These are phyloP conservation scores for Bryopsis sp. DNA, from an alignment of 139 green algal genomes.

Conservation along the genomic window DNA sequence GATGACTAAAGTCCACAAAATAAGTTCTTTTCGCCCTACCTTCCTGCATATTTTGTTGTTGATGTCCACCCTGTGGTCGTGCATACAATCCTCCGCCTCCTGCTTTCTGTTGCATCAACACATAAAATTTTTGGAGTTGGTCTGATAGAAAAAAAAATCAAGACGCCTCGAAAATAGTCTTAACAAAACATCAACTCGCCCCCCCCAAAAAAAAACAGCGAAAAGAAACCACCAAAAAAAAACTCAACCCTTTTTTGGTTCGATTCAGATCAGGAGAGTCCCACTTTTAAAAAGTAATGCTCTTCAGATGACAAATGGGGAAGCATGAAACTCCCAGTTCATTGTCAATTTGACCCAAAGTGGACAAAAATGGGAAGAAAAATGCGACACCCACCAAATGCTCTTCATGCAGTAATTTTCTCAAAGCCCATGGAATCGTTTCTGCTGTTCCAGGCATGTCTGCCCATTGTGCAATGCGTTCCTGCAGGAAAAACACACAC, in stretches of 20 bases:
- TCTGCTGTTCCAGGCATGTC: not conserved
- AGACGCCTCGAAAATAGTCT: not conserved
- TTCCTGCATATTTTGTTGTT: no score
- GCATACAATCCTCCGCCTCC: not conserved
- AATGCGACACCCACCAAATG: not conserved
- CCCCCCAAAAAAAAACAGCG: not conserved
- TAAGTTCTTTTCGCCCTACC: no score
- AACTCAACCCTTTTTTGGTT: not conserved
- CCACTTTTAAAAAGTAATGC: not conserved
- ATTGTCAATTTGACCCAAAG: not conserved
- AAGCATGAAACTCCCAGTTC: no score
- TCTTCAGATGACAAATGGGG: no score
- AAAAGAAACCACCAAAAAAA: not conserved
- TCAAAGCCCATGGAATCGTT: not conserved
- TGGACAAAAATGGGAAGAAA: not conserved
- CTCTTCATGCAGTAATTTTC: not conserved
- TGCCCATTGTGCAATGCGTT: not conserved
- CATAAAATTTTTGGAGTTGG: no score
- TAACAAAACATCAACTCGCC: not conserved
- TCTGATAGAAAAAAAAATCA: not conserved
- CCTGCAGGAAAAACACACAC: not conserved
- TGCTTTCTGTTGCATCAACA: not conserved
- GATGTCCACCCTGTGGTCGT: not conserved
- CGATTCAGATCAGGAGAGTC: not conserved
- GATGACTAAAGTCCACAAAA: no score